These are phyloP conservation scores for Porcisia hertigi DNA, from an alignment of 208 protist species.

Conservation along the genomic window DNA sequence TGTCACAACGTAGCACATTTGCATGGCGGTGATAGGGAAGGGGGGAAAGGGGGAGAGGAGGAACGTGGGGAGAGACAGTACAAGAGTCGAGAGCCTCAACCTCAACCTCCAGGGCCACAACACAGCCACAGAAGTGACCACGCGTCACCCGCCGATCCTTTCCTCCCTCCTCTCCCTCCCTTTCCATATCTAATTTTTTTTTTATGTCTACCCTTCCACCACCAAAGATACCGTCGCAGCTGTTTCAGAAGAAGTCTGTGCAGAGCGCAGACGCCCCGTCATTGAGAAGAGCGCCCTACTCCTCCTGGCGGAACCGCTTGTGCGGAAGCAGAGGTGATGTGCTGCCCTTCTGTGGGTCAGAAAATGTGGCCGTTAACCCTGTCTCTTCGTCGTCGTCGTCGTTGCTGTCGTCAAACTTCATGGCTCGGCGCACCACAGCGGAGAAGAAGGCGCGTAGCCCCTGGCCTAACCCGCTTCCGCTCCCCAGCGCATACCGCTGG, in stretches of 20 bases:
- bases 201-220: too few species aligned
- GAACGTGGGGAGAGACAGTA: not conserved
- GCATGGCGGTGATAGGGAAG: not conserved
- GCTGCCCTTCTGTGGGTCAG: not conserved
- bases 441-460: constrained; percentile 36
- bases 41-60: not conserved
- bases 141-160: too few species aligned
- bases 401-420: constrained; percentile 42
- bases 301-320: constrained; percentile 27
- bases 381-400: constrained; percentile 27
- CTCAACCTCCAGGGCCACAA: not conserved
- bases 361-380: not conserved
- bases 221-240: not conserved
- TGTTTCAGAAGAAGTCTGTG: too few species aligned
- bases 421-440: constrained; percentile 47
- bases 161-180: not conserved
- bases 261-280: not conserved
- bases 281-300: not conserved
- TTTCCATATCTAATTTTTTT: not conserved
- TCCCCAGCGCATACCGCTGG: constrained; percentile 24
- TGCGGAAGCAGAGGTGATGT: not conserved
- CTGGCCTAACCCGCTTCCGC: constrained; percentile 11
- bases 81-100: not conserved
- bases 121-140: too few species aligned
- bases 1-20: not conserved